These are phyloP conservation scores for Leavenworthia alabamica DNA, from an alignment of 345 rosid species.

Conservation along the genomic window DNA sequence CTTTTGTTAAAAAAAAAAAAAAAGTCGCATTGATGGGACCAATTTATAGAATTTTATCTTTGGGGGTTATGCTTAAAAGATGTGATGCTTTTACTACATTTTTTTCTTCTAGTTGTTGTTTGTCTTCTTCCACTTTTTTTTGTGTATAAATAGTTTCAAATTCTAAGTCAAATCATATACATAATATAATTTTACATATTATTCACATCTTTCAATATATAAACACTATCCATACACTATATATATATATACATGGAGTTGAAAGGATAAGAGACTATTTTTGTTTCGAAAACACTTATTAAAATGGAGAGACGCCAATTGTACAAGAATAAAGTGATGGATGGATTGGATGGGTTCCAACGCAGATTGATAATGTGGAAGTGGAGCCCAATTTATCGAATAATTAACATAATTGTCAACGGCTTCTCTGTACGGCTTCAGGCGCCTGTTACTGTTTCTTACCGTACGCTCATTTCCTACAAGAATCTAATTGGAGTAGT, in stretches of 20 bases:
- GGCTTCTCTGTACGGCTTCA: constrained; percentile 30
- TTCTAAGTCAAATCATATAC: neutral
- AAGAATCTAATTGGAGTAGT: neutral
- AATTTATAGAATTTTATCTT: too few species aligned
- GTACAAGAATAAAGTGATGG: too few species aligned
- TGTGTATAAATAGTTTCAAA: constrained; percentile 2
- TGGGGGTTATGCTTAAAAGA: constrained; percentile 1
- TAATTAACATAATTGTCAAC: constrained; percentile 21
- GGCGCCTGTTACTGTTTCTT: constrained; percentile 14
- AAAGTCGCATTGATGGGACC: too few species aligned
- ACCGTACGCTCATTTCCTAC: constrained; percentile 22
- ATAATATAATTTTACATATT: too few species aligned
- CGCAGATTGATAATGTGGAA: too few species aligned
- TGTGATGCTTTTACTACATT: constrained; percentile 20
- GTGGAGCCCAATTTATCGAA: too few species aligned
- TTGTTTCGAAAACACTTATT: neutral
- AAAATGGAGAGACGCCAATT: constrained; percentile 8
- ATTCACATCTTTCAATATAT: too few species aligned
- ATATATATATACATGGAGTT: neutral
- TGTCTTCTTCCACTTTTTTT: constrained; percentile 21
- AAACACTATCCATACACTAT: neutral
- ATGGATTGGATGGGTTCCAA: constrained; percentile 33
- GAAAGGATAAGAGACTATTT: neutral
- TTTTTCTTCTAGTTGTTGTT: constrained; percentile 4
- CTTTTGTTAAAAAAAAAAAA: too few species aligned